Percentiles rank a stretch among this genome's conserved stretches.
These are phyloP conservation scores for Quercus aquifolioides DNA, from an alignment of 306 rosid species.

Conservation along the genomic window DNA sequence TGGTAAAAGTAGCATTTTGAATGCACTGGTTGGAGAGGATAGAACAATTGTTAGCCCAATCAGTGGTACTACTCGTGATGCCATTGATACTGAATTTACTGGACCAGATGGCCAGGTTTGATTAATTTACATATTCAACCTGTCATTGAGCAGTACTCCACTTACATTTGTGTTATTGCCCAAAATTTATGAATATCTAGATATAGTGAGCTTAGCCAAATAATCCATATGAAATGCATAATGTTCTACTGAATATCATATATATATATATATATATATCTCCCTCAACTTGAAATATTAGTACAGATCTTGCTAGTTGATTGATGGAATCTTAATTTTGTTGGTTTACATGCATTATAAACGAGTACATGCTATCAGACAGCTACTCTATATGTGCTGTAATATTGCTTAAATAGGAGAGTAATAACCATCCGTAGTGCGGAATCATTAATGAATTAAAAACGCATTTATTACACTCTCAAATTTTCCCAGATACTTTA, in stretches of 20 bases:
- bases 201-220: neutral
- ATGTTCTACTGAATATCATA: neutral
- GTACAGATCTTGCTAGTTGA: neutral
- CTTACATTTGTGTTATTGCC: neutral
- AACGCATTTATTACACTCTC: neutral
- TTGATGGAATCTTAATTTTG: constrained; percentile 13
- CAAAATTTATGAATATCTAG: neutral
- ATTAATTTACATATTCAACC: constrained; percentile 5
- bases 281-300: neutral
- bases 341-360: constrained; percentile 16
- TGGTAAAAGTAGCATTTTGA: constrained; percentile 97
- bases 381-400: neutral
- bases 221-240: neutral
- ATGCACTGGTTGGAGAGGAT: constrained; percentile 92
- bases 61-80: constrained; percentile 99
- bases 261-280: neutral
- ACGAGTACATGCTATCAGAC: neutral
- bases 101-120: constrained; percentile 93
- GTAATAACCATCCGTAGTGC: neutral
- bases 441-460: neutral
- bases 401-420: neutral
- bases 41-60: constrained; percentile 96
- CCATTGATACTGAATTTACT: constrained; percentile 89
- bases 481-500: constrained; percentile 6
- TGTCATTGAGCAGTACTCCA: neutral